Evolutionary conservation across 2,329 filamentous ascomycete species (phyloP).

Genomic region (Talaromyces rugulosus): DNA sequence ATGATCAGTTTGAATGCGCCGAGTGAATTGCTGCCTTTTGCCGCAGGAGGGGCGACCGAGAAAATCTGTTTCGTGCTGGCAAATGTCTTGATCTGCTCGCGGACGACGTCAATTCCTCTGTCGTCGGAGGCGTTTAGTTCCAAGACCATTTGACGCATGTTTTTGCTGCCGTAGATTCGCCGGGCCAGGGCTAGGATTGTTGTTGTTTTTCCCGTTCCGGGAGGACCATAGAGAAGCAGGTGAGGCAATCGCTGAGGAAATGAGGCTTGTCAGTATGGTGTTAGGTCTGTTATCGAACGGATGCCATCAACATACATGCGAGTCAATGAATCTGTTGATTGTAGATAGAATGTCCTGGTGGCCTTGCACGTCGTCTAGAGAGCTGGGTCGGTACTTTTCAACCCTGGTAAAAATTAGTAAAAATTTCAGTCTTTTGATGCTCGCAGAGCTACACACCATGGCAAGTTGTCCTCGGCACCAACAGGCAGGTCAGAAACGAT

Average conservation of each 20-base stretch:
- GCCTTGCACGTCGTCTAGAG: constrained; percentile 86
- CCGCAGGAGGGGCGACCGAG: constrained; percentile 50
- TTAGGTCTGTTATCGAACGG: no score
- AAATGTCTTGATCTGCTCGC: constrained; percentile 99
- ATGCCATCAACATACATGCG: constrained; percentile 56
- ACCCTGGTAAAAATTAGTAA: constrained; percentile 56
- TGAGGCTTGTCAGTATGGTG: background rate
- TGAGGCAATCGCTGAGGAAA: constrained; percentile 69
- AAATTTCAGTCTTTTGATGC: constrained; percentile 4
- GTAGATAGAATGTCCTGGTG: constrained; percentile 97
- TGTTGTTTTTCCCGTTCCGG: constrained; percentile 95
- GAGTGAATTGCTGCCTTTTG: constrained; percentile 45
- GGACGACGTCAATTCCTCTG: constrained; percentile 93
- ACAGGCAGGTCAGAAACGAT: constrained; percentile 89
- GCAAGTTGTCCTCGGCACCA: constrained; percentile 87
- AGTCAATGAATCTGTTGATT: constrained; percentile 95
- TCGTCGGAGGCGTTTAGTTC: constrained; percentile 98
- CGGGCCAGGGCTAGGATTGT: constrained; percentile 90
- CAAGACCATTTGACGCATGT: constrained; percentile 97
- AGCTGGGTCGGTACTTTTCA: constrained; percentile 90
- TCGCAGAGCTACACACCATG: constrained; percentile 60
- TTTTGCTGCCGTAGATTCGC: constrained; percentile 84
- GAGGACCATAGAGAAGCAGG: constrained; percentile 92
- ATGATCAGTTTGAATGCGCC: constrained; percentile 93
- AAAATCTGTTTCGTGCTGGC: constrained; percentile 98